These are phyloP conservation scores for Marasmius fiardii DNA, from an alignment of 1,284 basidiomycete species.

Conservation along the genomic window DNA sequence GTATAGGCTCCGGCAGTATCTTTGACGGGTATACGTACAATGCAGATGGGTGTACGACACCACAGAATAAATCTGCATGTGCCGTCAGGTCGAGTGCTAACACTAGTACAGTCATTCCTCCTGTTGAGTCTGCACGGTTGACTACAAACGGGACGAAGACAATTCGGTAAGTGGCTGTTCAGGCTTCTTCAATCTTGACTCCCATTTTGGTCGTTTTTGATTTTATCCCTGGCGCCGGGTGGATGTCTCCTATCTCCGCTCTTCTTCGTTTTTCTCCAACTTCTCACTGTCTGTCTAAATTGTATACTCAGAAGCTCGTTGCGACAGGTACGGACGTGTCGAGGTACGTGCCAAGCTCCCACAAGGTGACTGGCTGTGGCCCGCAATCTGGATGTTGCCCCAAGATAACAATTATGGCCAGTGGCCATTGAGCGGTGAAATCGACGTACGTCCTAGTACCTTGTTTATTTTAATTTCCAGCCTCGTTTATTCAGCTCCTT, in stretches of 20 bases:
- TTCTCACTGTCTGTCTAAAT: too few species aligned
- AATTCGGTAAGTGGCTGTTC: conserved; percentile 31
- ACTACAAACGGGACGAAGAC: conserved; percentile 64
- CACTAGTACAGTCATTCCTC: conserved; percentile 61
- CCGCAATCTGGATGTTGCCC: conserved; percentile 80
- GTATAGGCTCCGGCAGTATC: conserved; percentile 36
- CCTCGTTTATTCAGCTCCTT: not conserved
- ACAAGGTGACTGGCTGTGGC: conserved; percentile 58
- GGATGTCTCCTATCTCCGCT: not conserved
- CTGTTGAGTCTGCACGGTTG: conserved; percentile 72
- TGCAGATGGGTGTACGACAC: conserved; percentile 9
- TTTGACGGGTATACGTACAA: conserved; percentile 21
- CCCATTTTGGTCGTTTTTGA: not conserved
- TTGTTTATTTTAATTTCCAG: not conserved
- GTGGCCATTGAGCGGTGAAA: conserved; percentile 72
- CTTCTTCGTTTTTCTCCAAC: not conserved
- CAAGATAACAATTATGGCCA: conserved; percentile 66
- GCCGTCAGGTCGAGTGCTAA: conserved; percentile 27
- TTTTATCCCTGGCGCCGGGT: not conserved
- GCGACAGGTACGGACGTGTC: conserved; percentile 63
- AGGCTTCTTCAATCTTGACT: not conserved
- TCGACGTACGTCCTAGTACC: conserved; percentile 40
- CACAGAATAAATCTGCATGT: conserved; percentile 27
- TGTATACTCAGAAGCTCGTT: not conserved
- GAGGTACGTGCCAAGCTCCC: conserved; percentile 77